These are phyloP conservation scores for Flaveria sonorensis DNA, from an alignment of 129 eudicot species.

Conservation along the genomic window DNA sequence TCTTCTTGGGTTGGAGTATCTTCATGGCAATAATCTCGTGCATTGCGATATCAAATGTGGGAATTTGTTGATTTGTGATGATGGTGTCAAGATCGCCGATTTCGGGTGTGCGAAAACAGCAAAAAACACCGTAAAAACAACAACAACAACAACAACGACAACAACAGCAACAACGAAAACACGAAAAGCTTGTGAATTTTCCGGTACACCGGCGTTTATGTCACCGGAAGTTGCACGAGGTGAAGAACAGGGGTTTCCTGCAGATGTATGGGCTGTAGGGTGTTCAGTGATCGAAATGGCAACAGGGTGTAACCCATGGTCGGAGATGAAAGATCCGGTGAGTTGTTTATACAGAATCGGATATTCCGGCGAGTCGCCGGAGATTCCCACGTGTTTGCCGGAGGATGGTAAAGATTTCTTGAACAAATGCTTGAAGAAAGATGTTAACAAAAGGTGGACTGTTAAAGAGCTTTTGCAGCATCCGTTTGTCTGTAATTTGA, in stretches of 20 bases:
- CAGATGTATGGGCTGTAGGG: constrained; percentile 90
- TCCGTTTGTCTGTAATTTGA: constrained; percentile 43
- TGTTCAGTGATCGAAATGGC: constrained; percentile 83
- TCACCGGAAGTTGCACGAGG: constrained; percentile 93
- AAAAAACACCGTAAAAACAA: background rate
- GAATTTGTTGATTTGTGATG: constrained; percentile 61
- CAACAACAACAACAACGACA: background rate
- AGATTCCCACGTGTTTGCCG: constrained; percentile 54
- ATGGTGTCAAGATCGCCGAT: constrained; percentile 67
- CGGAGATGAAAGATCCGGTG: constrained; percentile 55
- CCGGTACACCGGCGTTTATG: constrained; percentile 92
- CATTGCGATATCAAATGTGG: constrained; percentile 83
- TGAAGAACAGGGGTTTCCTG: constrained; percentile 70
- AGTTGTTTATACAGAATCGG: constrained; percentile 68
- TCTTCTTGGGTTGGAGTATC: constrained; percentile 56
- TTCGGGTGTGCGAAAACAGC: constrained; percentile 61
- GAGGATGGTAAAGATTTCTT: constrained; percentile 57
- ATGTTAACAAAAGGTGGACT: constrained; percentile 56
- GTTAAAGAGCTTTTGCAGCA: constrained; percentile 57
- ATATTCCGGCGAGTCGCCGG: constrained; percentile 59
- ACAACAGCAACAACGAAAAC: background rate
- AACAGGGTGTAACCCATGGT: constrained; percentile 74
- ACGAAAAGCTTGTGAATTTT: constrained; percentile 8
- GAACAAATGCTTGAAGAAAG: constrained; percentile 56
- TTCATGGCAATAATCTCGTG: constrained; percentile 54